A percentile compares a stretch with the other conserved stretches of the same genome.
Conservation (phyloP, 2,329 filamentous ascomycete species). For the Penicillium sp. region DNA sequence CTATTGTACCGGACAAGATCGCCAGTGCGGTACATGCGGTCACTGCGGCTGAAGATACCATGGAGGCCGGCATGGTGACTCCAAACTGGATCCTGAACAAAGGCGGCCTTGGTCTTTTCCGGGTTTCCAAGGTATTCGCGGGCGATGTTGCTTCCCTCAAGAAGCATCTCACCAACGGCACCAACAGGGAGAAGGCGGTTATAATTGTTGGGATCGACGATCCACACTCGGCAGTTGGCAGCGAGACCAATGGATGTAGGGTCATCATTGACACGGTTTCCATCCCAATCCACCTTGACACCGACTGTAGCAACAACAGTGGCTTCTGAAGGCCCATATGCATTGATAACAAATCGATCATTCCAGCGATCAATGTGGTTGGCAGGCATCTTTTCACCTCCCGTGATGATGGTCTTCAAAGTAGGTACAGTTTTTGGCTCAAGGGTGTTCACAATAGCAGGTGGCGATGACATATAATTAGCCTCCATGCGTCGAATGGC, state of each 20-base stretch:
- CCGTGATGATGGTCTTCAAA: conserved; percentile 45
- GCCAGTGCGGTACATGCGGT: conserved; percentile 41
- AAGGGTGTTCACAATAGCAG: conserved; percentile 56
- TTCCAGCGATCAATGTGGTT: conserved; percentile 48
- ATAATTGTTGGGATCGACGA: conserved; percentile 40
- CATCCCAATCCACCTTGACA: conserved; percentile 32
- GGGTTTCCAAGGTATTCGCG: conserved; percentile 46
- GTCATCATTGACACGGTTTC: conserved; percentile 30
- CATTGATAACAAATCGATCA: conserved; percentile 47
- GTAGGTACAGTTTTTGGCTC: conserved; percentile 46
- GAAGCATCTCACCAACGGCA: conserved; percentile 48
- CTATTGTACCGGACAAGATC: conserved; percentile 39
- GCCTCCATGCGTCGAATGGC: conserved; percentile 54
- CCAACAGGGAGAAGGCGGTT: conserved; percentile 46
- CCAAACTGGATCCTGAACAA: conserved; percentile 38
- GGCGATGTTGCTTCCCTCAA: conserved; percentile 49
- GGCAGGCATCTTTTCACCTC: conserved; percentile 48
- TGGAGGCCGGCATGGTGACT: conserved; percentile 18
- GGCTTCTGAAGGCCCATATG: conserved; percentile 46
- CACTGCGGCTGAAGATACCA: conserved; percentile 24
- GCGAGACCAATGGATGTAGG: conserved; percentile 37
- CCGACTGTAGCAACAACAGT: conserved; percentile 36
- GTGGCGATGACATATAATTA: conserved; percentile 59
- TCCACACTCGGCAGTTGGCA: conserved; percentile 37
- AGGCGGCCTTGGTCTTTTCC: conserved; percentile 35